Percentiles rank a stretch among this genome's conserved stretches.
Conservation (phyloP, 2,329 filamentous ascomycete genomes). For the Sarocladium oryzae region DNA sequence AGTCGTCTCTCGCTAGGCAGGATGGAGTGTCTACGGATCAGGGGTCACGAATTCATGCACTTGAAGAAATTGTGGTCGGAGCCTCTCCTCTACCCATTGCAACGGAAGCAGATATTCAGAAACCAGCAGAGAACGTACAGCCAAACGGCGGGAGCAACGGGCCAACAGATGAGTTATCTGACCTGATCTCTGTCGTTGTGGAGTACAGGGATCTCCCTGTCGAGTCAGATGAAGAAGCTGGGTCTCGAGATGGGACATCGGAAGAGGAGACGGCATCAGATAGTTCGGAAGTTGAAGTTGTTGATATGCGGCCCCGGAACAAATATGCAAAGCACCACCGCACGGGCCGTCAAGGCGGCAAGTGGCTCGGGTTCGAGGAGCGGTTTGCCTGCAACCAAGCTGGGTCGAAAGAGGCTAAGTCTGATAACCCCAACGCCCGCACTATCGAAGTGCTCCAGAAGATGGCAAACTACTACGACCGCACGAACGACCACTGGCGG, state of each 20-base stretch:
- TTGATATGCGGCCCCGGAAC: constrained; percentile 14
- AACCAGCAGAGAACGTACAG: not conserved
- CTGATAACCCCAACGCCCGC: constrained; percentile 61
- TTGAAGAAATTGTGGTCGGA: not conserved
- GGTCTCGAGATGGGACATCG: constrained; percentile 9
- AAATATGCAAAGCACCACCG: not conserved
- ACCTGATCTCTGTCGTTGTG: constrained; percentile 57
- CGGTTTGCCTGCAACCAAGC: constrained; percentile 50
- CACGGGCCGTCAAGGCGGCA: not conserved
- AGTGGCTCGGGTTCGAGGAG: constrained; percentile 32
- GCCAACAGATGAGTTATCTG: constrained; percentile 50
- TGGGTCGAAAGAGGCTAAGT: constrained; percentile 35
- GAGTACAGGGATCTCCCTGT: constrained; percentile 53
- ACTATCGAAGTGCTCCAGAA: constrained; percentile 73
- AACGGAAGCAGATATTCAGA: not conserved
- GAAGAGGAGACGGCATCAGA: constrained; percentile 11
- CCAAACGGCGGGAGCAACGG: not conserved
- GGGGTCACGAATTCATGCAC: not conserved
- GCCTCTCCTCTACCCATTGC: not conserved
- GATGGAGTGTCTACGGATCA: not conserved
- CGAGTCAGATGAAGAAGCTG: constrained; percentile 43
- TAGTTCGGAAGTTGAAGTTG: constrained; percentile 15
- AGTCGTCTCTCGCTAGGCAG: constrained; percentile 18
- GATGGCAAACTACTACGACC: constrained; percentile 72
- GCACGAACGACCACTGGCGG: constrained; percentile 72